Base-by-base conservation (phyloP, 176 grass and related monocot species). In the Juncus effusus region DNA sequence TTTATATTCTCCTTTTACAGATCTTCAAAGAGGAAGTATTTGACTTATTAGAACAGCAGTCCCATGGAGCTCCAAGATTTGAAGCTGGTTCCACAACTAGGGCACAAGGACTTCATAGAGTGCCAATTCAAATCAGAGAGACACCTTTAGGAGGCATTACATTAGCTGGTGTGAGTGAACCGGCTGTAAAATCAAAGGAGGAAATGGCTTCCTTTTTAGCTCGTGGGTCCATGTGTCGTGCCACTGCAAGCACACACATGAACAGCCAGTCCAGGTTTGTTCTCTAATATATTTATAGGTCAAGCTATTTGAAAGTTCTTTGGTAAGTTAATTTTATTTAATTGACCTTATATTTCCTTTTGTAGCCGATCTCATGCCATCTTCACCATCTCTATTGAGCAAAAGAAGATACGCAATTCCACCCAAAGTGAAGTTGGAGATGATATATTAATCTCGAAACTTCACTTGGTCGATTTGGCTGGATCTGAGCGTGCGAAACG, bases 11-110 rank as follows among this genome's bases (percentile, higher is more conserved):
- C 74, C 58, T 37, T 49, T 67, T 76, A 60, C 87, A 96, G 92
- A 96, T 96, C 64, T 96, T 96, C 51, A 96, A 96, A 76, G 92
- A 96, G 61, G 92, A 96, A 75, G 92, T 96, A 2, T 96, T 88
- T 60, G 92, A 96, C 81, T 85, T 96, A 59, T 79, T 96, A 35
- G 87, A 91, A 55, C 55, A 78, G 67, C 77, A 63, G 67, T 76
- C 78, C 77, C 76, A 82, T 65, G 19, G 19, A 28, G n/a, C 66
- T 73, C 19, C 49, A 64, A 93, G 53, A 70, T 9, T 13, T 80
- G 87, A 96, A 60, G 13, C 62, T 62, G 77, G 67, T 38, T 56
- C 60, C 70, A 13, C 72, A 60, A 77, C 77, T 28, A 93, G 85
- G 76, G 57, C 75, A 42, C 12, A 35, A 6, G 63, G 59, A 13